Conservation (phyloP, 495 filamentous ascomycete genomes). For the Podospora pseudopauciseta region DNA sequence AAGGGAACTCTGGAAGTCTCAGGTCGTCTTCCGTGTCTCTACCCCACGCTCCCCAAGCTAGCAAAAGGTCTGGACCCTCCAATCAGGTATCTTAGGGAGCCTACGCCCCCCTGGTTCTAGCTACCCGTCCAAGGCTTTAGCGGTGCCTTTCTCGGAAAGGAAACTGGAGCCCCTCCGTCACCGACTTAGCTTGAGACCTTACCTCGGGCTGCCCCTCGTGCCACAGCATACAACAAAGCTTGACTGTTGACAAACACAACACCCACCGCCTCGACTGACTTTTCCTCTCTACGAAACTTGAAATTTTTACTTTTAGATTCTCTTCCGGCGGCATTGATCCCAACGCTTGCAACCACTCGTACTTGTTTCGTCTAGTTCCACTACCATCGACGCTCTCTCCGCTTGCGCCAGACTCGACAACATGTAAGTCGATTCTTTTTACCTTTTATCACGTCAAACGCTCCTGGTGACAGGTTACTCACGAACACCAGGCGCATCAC, state of each 20-base stretch:
- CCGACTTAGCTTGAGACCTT: neutral
- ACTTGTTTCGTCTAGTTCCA: neutral
- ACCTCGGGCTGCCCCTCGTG: conserved; percentile 11
- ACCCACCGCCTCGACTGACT: neutral
- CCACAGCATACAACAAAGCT: neutral
- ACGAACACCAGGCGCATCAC: conserved; percentile 29
- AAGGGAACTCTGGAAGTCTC: neutral
- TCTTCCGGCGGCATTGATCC: neutral
- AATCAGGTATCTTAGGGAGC: conserved; percentile 3
- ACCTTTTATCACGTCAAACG: neutral
- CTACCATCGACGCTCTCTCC: neutral
- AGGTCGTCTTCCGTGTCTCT: neutral
- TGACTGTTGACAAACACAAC: neutral
- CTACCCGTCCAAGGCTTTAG: neutral
- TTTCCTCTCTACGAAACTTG: neutral
- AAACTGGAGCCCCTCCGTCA: conserved; percentile 5
- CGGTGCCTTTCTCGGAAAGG: neutral
- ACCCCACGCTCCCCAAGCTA: neutral
- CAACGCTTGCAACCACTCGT: neutral
- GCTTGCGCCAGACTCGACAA: neutral
- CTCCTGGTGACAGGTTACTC: neutral
- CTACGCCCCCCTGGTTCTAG: conserved; percentile 4
- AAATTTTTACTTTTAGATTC: neutral
- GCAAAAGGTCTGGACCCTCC: neutral
- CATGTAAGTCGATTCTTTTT: conserved; percentile 9